phyloP scores from a whole-genome alignment of 1,284 basidiomycete genomes.

The Ustilago sp. region DNA sequence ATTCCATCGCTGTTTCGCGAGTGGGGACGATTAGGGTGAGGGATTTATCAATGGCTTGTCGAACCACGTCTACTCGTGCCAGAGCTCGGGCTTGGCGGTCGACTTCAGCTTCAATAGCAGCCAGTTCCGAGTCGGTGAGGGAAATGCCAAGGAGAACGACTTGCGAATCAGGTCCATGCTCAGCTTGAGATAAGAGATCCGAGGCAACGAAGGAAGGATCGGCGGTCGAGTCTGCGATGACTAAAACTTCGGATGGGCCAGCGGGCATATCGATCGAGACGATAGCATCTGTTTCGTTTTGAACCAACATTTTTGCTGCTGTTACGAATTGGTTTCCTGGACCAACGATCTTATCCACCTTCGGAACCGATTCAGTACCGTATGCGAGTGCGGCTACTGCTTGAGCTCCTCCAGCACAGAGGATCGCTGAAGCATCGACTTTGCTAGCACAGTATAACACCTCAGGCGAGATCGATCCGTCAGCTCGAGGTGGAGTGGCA shows the following conservation, averaged over 20 bases:
- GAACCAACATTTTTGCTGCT: slow-evolving; percentile 98
- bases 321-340: slow-evolving; percentile 99
- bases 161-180: slow-evolving; percentile 97
- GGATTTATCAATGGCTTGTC: slow-evolving; percentile 90
- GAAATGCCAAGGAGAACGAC: slow-evolving; percentile 89
- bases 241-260: slow-evolving; percentile 78
- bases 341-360: slow-evolving; percentile 98
- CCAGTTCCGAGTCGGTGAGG: slow-evolving; percentile 77
- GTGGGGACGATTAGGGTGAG: slow-evolving; percentile 82
- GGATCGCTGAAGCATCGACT: slow-evolving; percentile 69
- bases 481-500: slow-evolving; percentile 86
- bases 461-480: slow-evolving; percentile 67
- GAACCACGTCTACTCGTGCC: slow-evolving; percentile 88
- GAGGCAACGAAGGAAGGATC: slow-evolving; percentile 93
- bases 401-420: slow-evolving; percentile 85
- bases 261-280: slow-evolving; percentile 99
- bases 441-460: slow-evolving; percentile 68
- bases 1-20: slow-evolving; percentile 82
- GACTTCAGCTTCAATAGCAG: slow-evolving; percentile 84
- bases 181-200: slow-evolving; percentile 93
- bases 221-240: slow-evolving; percentile 85
- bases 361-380: slow-evolving; percentile 93
- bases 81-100: slow-evolving; percentile 88
- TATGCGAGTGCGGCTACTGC: slow-evolving; percentile 98
- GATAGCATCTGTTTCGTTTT: slow-evolving; percentile 96